Evolutionary conservation across 2,329 filamentous ascomycete genomes (phyloP), one percentile per base, ranked within the genome.

Genomic region (Orbilia ellipsospora): DNA sequence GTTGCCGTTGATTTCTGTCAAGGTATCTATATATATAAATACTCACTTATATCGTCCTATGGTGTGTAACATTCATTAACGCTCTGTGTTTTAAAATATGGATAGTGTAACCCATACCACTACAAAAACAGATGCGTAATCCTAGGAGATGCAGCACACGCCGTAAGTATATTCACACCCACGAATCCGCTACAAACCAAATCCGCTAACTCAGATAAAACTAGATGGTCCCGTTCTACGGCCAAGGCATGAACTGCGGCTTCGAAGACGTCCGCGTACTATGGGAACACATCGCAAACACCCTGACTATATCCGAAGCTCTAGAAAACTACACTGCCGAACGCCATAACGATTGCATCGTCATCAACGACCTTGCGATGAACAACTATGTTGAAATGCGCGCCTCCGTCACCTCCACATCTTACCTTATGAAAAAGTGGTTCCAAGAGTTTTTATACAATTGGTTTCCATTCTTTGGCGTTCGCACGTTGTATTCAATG

Each of bases 171-270:
- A 36, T 4, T 13, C 45, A 15, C 26, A 23, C 23, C 23, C 10
- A 7, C 40, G 18, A 15, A 51, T 15, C 10, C n/a, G 7, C 0
- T 55, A 26, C 12, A 10, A 28, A 36, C 44, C 28, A 4, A 10
- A 12, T 44, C 16, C 23, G 56, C 44, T 76, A 56, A 67, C 48
- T 5, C 4, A 0, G 15, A 40, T 57, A 48, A 48, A 20, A n/a
- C n/a, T n/a, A 73, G 67, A 97, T 99, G 90, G 93, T 99, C 0
- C 95, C 95, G 0, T 99, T 99, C 83, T 99, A 98, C 82, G 95
- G 95, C 0, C 95, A 99, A 82, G 95, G 95, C 44, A 96, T 99
- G 90, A 99, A 99, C 80, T 92, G 95, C 0, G 95, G 95, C 0
- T 88, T 99, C 50, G 95, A 99, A 83, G 94, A 97, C 80, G 93